Conservation (phyloP, 2,329 filamentous ascomycete genomes). For the Aspergillus sp. region DNA sequence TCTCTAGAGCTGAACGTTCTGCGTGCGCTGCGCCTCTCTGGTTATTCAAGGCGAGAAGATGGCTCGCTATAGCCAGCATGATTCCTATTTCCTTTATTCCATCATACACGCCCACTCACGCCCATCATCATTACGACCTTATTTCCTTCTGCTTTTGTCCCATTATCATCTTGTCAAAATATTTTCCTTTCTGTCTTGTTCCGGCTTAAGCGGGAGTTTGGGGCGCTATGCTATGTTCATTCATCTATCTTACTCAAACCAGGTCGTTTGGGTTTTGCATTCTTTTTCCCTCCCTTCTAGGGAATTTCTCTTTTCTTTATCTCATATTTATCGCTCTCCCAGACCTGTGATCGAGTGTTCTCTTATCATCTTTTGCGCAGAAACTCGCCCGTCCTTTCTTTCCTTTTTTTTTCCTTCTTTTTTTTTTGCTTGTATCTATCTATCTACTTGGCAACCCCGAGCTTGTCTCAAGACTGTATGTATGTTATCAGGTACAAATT, state of each 20-base stretch:
- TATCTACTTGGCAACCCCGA: not conserved
- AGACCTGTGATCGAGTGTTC: not conserved
- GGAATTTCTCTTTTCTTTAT: constrained; percentile 1
- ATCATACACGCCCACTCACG: not conserved
- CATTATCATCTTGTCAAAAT: constrained; percentile 26
- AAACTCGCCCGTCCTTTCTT: not conserved
- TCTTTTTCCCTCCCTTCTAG: constrained; percentile 1
- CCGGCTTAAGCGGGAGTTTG: constrained; percentile 22
- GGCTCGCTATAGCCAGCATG: not conserved
- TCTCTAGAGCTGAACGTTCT: not conserved
- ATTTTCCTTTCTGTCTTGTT: constrained; percentile 10
- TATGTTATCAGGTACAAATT: constrained; percentile 7
- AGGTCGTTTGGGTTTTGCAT: constrained; percentile 7
- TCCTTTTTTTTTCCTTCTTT: constrained; percentile 1
- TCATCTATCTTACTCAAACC: not conserved
- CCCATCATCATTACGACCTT: constrained; percentile 18
- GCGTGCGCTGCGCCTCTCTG: not conserved
- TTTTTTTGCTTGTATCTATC: constrained; percentile 9
- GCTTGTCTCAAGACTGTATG: constrained; percentile 13
- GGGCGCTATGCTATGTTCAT: constrained; percentile 9
- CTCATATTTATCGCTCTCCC: not conserved
- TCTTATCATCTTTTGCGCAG: not conserved
- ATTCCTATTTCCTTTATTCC: not conserved
- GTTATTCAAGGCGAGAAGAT: too few species aligned
- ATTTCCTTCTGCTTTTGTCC: constrained; percentile 20